Evolutionary conservation across 2,329 filamentous ascomycete species (phyloP).

Genomic region (Xenosphaeropsis pyriputrescens): DNA sequence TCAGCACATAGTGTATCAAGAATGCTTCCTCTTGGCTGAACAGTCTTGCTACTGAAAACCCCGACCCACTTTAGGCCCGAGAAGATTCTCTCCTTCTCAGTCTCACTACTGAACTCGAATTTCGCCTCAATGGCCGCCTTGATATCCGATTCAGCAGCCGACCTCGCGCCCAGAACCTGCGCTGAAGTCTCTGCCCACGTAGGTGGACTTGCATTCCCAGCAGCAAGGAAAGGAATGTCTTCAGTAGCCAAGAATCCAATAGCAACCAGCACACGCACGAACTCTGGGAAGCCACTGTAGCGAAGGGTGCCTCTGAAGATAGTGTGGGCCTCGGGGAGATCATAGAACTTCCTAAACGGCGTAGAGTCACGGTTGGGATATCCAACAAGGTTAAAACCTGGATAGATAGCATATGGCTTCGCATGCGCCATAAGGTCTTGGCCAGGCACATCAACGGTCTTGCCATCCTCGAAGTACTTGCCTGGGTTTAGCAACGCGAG

Average conservation of each 20-base stretch:
- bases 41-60: slow-evolving; percentile 35
- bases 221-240: slow-evolving; percentile 38
- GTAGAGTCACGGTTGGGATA: slow-evolving; percentile 59
- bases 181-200: slow-evolving; percentile 12
- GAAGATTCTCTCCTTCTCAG: slow-evolving; percentile 48
- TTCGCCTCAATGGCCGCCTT: slow-evolving; percentile 44
- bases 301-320: slow-evolving; percentile 53
- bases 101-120: slow-evolving; percentile 41
- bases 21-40: slow-evolving; percentile 44
- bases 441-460: slow-evolving; percentile 25
- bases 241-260: slow-evolving; percentile 51
- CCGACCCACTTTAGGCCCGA: slow-evolving; percentile 50
- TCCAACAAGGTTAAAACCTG: slow-evolving; percentile 49
- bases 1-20: slow-evolving; percentile 61
- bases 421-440: slow-evolving; percentile 48
- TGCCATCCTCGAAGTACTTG: slow-evolving; percentile 47
- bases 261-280: slow-evolving; percentile 53
- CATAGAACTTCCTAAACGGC: slow-evolving; percentile 51
- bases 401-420: slow-evolving; percentile 47
- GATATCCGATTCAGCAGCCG: slow-evolving; percentile 28
- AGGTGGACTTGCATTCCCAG: background rate
- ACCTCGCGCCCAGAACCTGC: slow-evolving; percentile 4
- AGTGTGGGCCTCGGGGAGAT: slow-evolving; percentile 54
- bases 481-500: slow-evolving; percentile 52
- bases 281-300: slow-evolving; percentile 54